phyloP scores from a whole-genome alignment of 1,284 basidiomycete species.

The Hemileia vastatrix region DNA sequence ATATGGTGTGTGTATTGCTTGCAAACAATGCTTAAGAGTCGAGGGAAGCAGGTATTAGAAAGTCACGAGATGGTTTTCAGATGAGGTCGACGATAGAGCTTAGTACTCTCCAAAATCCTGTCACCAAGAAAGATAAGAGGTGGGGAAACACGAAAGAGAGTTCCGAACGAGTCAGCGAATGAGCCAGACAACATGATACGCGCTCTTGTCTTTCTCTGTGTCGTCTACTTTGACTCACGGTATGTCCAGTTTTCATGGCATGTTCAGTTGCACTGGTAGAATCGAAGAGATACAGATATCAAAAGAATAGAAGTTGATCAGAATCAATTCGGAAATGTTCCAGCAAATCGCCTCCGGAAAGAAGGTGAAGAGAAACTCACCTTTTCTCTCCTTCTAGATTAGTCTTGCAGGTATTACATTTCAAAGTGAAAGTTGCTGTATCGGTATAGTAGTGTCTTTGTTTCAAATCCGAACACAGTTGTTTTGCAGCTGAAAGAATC shows the following conservation, averaged over 20 bases:
- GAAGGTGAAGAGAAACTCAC: not conserved
- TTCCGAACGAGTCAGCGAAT: no score
- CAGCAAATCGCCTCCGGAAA: not conserved
- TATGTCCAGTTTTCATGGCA: constrained; percentile 74
- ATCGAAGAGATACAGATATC: constrained; percentile 49
- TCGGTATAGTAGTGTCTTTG: constrained; percentile 76
- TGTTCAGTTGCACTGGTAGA: constrained; percentile 83
- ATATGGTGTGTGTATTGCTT: no score
- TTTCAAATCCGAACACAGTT: constrained; percentile 62
- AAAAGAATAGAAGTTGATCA: not conserved
- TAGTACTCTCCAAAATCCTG: no score
- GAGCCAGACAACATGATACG: no score
- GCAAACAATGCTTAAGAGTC: no score
- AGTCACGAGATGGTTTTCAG: no score
- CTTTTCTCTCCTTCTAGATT: not conserved
- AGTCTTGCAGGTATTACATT: constrained; percentile 57
- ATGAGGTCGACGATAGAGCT: no score
- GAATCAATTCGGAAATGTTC: constrained; percentile 11
- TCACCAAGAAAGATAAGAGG: no score
- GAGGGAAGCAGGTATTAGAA: no score
- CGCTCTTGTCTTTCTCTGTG: no score
- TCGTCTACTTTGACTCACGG: no score
- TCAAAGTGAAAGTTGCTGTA: constrained; percentile 69
- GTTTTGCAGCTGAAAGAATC: constrained; percentile 58
- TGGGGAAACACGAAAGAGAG: no score